Percentiles rank a stretch among this genome's conserved stretches.
phyloP scores from a whole-genome alignment of 2,329 filamentous ascomycete species.

The Botrytis paeoniae region DNA sequence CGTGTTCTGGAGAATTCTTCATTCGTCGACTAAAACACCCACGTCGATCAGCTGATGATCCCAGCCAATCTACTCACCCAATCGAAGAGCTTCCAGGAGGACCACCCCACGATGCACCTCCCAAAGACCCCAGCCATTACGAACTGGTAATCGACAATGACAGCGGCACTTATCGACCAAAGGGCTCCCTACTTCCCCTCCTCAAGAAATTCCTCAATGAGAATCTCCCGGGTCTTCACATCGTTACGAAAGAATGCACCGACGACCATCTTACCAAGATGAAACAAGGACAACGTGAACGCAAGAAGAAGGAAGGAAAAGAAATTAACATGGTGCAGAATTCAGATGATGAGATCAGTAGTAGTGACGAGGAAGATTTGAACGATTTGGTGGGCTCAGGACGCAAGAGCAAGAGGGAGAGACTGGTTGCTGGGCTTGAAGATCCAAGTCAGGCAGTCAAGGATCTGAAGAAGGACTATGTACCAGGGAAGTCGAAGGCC shows the following conservation, averaged over 20 bases:
- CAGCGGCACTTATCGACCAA: conserved; percentile 87
- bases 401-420: conserved; percentile 47
- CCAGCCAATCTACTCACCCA: conserved; percentile 52
- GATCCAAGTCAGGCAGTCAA: conserved; percentile 31
- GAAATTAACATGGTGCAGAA: conserved; percentile 56
- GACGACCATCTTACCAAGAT: conserved; percentile 69
- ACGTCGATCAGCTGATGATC: conserved; percentile 43
- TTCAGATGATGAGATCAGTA: conserved; percentile 39
- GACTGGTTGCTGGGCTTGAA: conserved; percentile 46
- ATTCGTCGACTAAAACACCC: conserved; percentile 65
- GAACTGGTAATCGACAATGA: conserved; percentile 94
- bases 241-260: conserved; percentile 75
- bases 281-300: conserved; percentile 71
- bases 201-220: conserved; percentile 66
- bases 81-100: conserved; percentile 47
- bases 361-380: conserved; percentile 39
- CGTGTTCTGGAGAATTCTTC: conserved; percentile 91
- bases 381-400: conserved; percentile 18
- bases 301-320: conserved; percentile 64
- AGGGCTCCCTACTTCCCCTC: conserved; percentile 69
- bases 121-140: conserved; percentile 57
- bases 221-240: conserved; percentile 74
- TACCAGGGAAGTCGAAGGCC: conserved; percentile 29
- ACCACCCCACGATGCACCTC: conserved; percentile 45
- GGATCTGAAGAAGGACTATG: conserved; percentile 22